Percentiles rank a stretch among this genome's conserved stretches.
Evolutionary conservation across 129 eudicot genomes (phyloP).

Genomic region (Gnaphalium uliginosum): DNA sequence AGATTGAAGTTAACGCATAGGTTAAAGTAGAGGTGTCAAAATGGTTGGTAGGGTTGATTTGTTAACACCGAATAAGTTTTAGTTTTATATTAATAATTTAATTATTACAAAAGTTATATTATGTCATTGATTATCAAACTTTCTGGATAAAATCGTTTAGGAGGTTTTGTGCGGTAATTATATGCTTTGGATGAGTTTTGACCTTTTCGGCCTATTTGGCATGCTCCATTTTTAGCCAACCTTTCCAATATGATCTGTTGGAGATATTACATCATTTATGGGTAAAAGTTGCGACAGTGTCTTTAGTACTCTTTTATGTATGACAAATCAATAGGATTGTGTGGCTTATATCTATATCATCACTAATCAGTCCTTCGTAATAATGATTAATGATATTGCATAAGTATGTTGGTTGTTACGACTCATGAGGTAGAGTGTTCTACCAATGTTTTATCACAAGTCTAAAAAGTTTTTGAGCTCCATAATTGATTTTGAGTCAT

Average conservation of each 20-base stretch:
- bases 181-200: neutral
- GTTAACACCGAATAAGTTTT: neutral
- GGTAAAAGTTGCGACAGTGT: neutral
- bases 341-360: neutral
- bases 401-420: neutral
- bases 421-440: neutral
- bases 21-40: neutral
- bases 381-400: no score
- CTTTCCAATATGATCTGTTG: neutral
- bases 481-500: neutral
- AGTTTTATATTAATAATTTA: neutral
- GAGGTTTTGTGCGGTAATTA: neutral
- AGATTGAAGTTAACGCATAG: neutral
- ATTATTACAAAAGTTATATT: neutral
- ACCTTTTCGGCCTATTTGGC: neutral
- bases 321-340: neutral
- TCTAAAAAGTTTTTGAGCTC: conserved; percentile 1
- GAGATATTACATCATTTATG: neutral
- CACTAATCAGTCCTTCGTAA: no score
- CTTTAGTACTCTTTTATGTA: neutral
- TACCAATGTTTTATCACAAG: neutral
- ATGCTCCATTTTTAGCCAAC: neutral
- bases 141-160: neutral
- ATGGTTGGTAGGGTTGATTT: neutral
- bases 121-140: neutral